A percentile compares a stretch with the other conserved stretches of the same genome.
Conservation (phyloP, 805 yeast genomes). For the Cyberlindnera euphorbiiphila region DNA sequence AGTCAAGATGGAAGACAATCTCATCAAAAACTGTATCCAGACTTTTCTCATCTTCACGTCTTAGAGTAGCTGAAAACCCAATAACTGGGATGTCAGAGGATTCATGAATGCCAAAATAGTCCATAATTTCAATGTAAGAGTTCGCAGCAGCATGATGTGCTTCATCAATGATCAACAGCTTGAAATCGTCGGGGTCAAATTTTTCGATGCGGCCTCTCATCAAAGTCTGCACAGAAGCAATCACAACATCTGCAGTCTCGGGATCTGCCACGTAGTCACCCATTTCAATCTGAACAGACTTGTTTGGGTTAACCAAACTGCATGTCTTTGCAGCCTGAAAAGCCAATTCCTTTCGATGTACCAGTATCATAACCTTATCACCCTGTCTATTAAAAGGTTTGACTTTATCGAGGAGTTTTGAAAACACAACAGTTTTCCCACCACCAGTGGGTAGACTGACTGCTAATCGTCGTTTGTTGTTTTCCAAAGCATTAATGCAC, state of each 20-base stretch:
- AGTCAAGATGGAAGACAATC: slow-evolving; percentile 64
- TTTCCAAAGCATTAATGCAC: slow-evolving; percentile 44
- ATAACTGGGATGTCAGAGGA: slow-evolving; percentile 51
- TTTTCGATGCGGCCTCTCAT: slow-evolving; percentile 44
- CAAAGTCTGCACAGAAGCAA: slow-evolving; percentile 76
- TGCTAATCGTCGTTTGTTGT: slow-evolving; percentile 57
- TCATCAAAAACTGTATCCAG: slow-evolving; percentile 63
- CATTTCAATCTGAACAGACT: slow-evolving; percentile 66
- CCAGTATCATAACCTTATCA: slow-evolving; percentile 52
- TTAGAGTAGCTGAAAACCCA: slow-evolving; percentile 88
- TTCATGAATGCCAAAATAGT: slow-evolving; percentile 42
- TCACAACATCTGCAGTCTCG: slow-evolving; percentile 52
- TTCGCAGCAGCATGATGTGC: slow-evolving; percentile 87
- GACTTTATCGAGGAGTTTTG: slow-evolving; percentile 48
- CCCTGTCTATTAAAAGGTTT: slow-evolving; percentile 31
- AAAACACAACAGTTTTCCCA: slow-evolving; percentile 83
- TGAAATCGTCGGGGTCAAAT: slow-evolving; percentile 57
- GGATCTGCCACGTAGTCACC: slow-evolving; percentile 41
- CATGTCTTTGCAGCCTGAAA: slow-evolving; percentile 60
- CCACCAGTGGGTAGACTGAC: slow-evolving; percentile 92
- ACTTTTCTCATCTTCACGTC: slow-evolving; percentile 65
- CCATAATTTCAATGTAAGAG: slow-evolving; percentile 56
- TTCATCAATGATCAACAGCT: slow-evolving; percentile 80
- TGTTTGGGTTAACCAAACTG: slow-evolving; percentile 42
- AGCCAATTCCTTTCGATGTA: slow-evolving; percentile 78